Percentiles rank a stretch among this genome's conserved stretches.
These are phyloP conservation scores for Ilex paraguariensis DNA, from an alignment of 305 asterid genomes.

Conservation along the genomic window DNA sequence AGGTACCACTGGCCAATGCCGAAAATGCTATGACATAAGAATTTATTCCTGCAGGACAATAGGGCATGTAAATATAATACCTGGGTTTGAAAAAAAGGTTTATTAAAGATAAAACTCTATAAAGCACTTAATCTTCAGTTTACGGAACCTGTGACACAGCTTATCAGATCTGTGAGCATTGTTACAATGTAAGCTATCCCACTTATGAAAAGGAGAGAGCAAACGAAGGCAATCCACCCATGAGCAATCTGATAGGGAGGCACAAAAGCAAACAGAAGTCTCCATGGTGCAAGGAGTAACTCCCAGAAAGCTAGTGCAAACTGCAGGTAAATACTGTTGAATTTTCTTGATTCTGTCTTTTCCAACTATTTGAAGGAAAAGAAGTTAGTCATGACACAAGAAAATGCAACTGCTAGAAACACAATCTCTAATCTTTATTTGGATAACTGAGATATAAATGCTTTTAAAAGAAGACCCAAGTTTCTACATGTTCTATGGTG, in stretches of 20 bases:
- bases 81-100: too few species aligned
- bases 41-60: conserved; percentile 35
- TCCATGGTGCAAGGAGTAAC: conserved; percentile 73
- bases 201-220: conserved; percentile 71
- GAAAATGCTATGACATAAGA: conserved; percentile 77
- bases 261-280: conserved; percentile 73
- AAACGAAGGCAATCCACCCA: conserved; percentile 89
- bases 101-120: too few species aligned
- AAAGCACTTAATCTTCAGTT: too few species aligned
- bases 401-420: too few species aligned
- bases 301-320: conserved; percentile 49
- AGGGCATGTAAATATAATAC: not conserved
- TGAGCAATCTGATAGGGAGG: conserved; percentile 93
- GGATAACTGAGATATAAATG: too few species aligned
- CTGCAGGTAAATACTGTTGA: conserved; percentile 27
- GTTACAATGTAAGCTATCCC: conserved; percentile 88
- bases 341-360: conserved; percentile 44
- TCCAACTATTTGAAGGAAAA: conserved; percentile 49
- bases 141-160: conserved; percentile 74
- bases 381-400: too few species aligned
- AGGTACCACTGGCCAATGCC: conserved; percentile 91
- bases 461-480: too few species aligned
- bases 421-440: too few species aligned
- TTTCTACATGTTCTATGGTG: too few species aligned
- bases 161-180: conserved; percentile 68